Conservation (phyloP, 2,329 filamentous ascomycete species). For the Trichoderma endophyticum region DNA sequence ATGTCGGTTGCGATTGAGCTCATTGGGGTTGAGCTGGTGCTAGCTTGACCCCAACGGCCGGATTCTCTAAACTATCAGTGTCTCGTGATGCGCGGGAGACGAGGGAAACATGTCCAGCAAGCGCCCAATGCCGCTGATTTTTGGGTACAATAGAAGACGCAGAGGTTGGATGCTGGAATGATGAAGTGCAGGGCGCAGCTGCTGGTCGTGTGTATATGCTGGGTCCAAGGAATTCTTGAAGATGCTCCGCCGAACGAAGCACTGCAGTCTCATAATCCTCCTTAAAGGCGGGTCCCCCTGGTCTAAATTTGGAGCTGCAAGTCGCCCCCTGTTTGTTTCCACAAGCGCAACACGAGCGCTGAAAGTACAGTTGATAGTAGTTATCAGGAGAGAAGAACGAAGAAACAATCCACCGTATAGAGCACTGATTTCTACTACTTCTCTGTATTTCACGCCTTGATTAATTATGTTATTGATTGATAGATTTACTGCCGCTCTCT, state of each 20-base stretch:
- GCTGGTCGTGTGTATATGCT: neutral
- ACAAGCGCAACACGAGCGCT: neutral
- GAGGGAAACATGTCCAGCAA: slow-evolving; percentile 7
- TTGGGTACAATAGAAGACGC: neutral
- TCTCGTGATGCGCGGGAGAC: slow-evolving; percentile 4
- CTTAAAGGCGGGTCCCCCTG: slow-evolving; percentile 13
- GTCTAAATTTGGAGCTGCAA: slow-evolving; percentile 16
- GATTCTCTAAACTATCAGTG: slow-evolving; percentile 6
- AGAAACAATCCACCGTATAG: neutral
- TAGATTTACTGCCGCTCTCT: neutral
- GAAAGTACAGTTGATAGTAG: neutral
- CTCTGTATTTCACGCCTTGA: neutral
- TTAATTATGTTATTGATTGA: neutral
- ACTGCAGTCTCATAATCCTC: slow-evolving; percentile 7
- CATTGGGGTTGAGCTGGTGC: slow-evolving; percentile 14
- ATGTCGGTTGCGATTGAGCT: slow-evolving; percentile 14
- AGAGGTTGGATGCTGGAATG: neutral
- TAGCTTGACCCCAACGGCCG: slow-evolving; percentile 10
- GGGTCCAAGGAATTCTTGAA: neutral
- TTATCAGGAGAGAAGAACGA: neutral
- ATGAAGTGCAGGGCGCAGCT: neutral
- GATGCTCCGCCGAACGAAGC: neutral
- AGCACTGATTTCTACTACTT: too few species aligned
- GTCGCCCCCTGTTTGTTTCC: slow-evolving; percentile 1
- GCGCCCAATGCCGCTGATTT: neutral